Evolutionary conservation across 106 monocot genomes (phyloP).

Genomic region (Hemerocallis citrina): DNA sequence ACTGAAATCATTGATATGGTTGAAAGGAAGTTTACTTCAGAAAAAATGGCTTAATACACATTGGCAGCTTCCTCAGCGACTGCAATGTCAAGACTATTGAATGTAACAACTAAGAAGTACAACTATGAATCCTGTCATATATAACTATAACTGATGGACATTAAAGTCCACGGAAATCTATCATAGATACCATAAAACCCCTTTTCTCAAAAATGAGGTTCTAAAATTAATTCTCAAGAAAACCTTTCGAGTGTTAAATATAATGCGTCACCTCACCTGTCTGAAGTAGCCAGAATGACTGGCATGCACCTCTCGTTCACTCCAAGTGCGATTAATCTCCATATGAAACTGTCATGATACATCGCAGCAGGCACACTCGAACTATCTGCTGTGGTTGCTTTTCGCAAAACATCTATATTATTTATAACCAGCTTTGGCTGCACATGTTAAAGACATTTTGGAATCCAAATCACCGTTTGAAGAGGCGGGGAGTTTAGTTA

Average conservation of each 20-base stretch:
- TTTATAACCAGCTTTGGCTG: constrained; percentile 95
- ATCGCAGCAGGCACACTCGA: constrained; percentile 51
- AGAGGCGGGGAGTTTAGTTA: no score
- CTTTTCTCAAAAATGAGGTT: background rate
- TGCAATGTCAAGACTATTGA: no score
- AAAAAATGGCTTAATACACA: no score
- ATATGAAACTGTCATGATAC: constrained; percentile 88
- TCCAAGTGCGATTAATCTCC: constrained; percentile 79
- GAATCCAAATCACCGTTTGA: background rate
- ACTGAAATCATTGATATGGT: no score
- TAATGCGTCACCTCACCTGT: constrained; percentile 32
- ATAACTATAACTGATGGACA: no score
- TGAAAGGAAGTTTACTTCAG: no score
- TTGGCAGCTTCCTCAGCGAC: no score
- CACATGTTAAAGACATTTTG: constrained; percentile 3
- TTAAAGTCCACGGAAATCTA: no score
- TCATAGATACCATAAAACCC: background rate
- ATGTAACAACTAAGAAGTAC: no score
- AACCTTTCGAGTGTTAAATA: background rate
- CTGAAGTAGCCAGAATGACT: constrained; percentile 68
- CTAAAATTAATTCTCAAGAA: background rate
- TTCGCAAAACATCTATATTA: constrained; percentile 77
- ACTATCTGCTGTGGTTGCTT: constrained; percentile 48
- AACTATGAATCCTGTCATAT: no score
- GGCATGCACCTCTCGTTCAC: constrained; percentile 81